phyloP scores from a whole-genome alignment of 352 stramenopile species.

The Globisporangium uncinulatum region DNA sequence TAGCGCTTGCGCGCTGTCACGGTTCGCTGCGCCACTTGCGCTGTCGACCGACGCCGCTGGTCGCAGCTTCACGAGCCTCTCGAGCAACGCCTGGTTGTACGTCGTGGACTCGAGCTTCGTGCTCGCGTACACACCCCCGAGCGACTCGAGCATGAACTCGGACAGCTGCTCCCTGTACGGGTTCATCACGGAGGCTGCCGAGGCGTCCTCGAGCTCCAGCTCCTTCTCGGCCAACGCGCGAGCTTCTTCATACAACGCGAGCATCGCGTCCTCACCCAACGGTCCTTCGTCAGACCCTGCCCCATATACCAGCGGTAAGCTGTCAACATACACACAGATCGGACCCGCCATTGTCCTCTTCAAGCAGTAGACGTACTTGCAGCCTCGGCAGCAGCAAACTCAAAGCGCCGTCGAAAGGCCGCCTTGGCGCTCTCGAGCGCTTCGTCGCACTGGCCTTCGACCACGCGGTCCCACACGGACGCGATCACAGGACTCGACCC shows the following conservation, averaged over 20 bases:
- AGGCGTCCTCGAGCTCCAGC: conserved; percentile 34
- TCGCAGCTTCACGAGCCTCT: conserved; percentile 9
- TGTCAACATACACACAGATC: conserved; percentile 7
- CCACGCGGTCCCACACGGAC: conserved; percentile 84
- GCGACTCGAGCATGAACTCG: conserved; percentile 34
- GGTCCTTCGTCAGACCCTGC: conserved; percentile 18
- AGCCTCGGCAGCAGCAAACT: conserved; percentile 21
- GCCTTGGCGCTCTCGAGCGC: conserved; percentile 60
- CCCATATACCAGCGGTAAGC: not conserved
- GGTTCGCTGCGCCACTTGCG: conserved; percentile 6
- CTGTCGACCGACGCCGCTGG: conserved; percentile 17
- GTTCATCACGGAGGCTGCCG: conserved; percentile 30
- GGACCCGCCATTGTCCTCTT: not conserved
- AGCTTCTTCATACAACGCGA: conserved; percentile 29
- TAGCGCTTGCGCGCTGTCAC: conserved; percentile 31
- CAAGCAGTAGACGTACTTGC: conserved; percentile 21
- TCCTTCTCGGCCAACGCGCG: conserved; percentile 23
- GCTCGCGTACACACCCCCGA: conserved; percentile 23
- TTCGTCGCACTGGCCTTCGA: conserved; percentile 80
- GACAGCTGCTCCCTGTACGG: conserved; percentile 40
- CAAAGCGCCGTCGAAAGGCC: conserved; percentile 31
- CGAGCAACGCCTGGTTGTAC: conserved; percentile 44
- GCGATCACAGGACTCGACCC: conserved; percentile 84
- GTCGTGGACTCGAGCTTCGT: conserved; percentile 30
- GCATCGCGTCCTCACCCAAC: conserved; percentile 33